Conservation (phyloP, 1,284 basidiomycete genomes). For the Ganoderma leucocontextum region DNA sequence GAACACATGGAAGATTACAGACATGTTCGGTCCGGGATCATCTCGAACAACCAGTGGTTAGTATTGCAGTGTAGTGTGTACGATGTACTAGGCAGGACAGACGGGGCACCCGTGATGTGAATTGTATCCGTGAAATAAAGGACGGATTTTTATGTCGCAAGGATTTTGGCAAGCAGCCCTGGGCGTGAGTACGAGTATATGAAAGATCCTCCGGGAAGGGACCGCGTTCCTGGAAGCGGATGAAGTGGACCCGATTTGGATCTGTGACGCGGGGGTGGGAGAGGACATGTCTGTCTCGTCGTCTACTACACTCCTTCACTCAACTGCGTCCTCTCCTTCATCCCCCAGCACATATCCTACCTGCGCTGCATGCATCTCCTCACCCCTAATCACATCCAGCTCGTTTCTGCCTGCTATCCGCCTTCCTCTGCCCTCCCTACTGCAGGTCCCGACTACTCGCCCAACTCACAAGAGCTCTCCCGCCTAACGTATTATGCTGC, state of each 20-base stretch:
- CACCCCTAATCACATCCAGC: conserved; percentile 86
- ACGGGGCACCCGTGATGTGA: not conserved
- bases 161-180: not conserved
- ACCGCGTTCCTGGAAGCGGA: not conserved
- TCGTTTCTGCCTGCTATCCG: conserved; percentile 93
- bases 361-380: conserved; percentile 60
- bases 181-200: not conserved
- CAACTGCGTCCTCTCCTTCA: conserved; percentile 27
- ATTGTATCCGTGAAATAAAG: conserved; percentile 3
- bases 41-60: conserved; percentile 15
- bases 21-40: conserved; percentile 37
- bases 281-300: conserved; percentile 4
- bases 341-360: conserved; percentile 6
- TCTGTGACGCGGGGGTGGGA: conserved; percentile 6
- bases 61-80: not conserved
- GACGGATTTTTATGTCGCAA: not conserved
- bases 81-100: not conserved
- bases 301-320: conserved; percentile 30
- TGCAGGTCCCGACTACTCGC: conserved; percentile 82
- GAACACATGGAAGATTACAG: conserved; percentile 40
- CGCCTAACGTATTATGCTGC: conserved; percentile 93
- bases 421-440: conserved; percentile 80
- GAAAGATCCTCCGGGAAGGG: conserved; percentile 1
- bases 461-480: conserved; percentile 91
- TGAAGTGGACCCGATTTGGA: conserved; percentile 4